Base-by-base conservation (phyloP, 257 asterid genomes). In the Solanum sparsipilum region DNA sequence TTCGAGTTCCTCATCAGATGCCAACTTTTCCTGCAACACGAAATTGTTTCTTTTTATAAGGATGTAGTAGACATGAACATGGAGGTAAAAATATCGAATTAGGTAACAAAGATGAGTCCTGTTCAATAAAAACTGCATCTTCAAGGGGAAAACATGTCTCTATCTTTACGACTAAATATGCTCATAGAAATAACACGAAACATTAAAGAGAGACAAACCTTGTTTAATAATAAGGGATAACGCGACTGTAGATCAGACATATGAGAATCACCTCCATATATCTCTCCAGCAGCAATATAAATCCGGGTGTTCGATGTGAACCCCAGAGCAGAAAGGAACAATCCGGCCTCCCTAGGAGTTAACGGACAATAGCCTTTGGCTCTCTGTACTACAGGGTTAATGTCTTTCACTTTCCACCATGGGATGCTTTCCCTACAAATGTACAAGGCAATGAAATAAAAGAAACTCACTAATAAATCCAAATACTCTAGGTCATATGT, bases 351-450 rank as follows among this genome's bases (percentile, higher is more conserved):
- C 84, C 90, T 92, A 5, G 99, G 98, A 60, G 98, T 95, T 63
- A 93, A 88, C 2, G 99, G 98, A 89, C 99, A 96, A 89, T 90
- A 93, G 52, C 99, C 99, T 92, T 91, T 96, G 86, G 93, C 89
- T 92, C 98, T 94, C 91, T 95, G 98, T 72, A 94, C 97, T 84
- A 86, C 72, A n/a, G 98, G 96, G 89, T 96, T 98, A 58, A 96
- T 96, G 48, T 96, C 96, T 91, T 96, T 95, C 79, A 94, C 97
- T 92, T 96, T 96, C 98, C 99, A 96, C 98, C 98, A 93, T 9
- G 95, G 90, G 11, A 96, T 95, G 84, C 93, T 94, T 89, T 95
- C 98, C 90, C 98, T 96, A 87, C 75, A 88, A 87, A 85, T 85
- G 31, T 46, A 68, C 86, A 44, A 35, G 34, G 84, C 39, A 36